Conservation (phyloP, 1,284 basidiomycete genomes). For the Ustilago curta region DNA sequence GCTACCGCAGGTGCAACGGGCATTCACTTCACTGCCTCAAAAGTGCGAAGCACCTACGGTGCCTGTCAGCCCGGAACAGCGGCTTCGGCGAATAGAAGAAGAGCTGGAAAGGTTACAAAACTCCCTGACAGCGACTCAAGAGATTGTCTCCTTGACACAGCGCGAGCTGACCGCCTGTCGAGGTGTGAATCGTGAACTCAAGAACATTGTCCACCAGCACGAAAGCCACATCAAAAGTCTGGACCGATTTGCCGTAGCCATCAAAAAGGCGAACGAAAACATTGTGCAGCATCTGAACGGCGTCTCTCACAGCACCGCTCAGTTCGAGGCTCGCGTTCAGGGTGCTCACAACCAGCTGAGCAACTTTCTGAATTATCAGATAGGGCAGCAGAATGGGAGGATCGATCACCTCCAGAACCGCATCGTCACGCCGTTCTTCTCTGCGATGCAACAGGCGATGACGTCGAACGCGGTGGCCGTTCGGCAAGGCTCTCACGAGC, state of each 20-base stretch:
- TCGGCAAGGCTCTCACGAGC: not conserved
- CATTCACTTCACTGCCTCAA: not conserved
- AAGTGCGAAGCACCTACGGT: not conserved
- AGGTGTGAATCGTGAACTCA: not conserved
- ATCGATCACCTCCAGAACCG: constrained; percentile 10
- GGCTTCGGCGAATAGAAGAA: constrained; percentile 3
- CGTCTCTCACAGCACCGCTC: not conserved
- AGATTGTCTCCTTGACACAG: constrained; percentile 5
- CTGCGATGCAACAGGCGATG: not conserved
- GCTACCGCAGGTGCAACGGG: constrained; percentile 5
- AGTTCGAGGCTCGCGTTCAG: constrained; percentile 7
- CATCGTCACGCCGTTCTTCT: constrained; percentile 8
- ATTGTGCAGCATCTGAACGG: not conserved
- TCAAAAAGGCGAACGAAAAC: not conserved
- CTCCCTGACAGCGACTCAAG: constrained; percentile 7
- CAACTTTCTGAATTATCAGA: not conserved
- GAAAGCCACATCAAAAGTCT: not conserved
- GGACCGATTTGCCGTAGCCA: not conserved
- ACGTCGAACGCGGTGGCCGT: not conserved
- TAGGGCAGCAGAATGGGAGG: not conserved
- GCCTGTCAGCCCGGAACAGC: not conserved
- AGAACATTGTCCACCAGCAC: not conserved
- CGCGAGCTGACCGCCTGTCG: not conserved
- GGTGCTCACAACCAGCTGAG: constrained; percentile 16
- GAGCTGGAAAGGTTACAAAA: not conserved